Conservation (phyloP, 371 early-diverging fungal genomes). For the Mucor velutinosus region DNA sequence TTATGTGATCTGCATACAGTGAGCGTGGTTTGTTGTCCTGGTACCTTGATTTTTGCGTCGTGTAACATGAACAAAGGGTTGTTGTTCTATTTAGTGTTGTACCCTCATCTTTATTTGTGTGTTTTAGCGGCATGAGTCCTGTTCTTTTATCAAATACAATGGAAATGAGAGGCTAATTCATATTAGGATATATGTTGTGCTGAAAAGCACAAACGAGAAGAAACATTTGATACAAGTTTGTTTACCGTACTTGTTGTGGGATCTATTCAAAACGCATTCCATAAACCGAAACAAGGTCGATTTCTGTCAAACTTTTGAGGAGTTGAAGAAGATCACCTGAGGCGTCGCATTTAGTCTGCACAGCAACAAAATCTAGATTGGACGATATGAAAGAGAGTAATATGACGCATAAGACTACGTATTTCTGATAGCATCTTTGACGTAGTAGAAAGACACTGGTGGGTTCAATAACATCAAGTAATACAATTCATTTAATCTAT, state of each 20-base stretch:
- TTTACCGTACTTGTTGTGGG: not conserved
- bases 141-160: not conserved
- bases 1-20: not conserved
- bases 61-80: not conserved
- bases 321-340: not conserved
- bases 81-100: not conserved
- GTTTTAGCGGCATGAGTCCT: not conserved
- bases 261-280: not conserved
- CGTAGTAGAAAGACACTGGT: not conserved
- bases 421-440: not conserved
- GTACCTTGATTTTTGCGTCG: not conserved
- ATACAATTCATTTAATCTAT: not conserved
- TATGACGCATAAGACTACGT: not conserved
- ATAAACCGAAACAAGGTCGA: not conserved
- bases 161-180: not conserved
- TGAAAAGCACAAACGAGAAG: not conserved
- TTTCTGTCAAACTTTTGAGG: constrained; percentile 5
- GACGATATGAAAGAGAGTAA: not conserved
- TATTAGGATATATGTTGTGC: not conserved
- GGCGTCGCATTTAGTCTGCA: not conserved
- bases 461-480: not conserved
- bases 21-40: not conserved
- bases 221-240: not conserved
- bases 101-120: not conserved
- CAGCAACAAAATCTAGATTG: not conserved